phyloP scores from a whole-genome alignment of 257 asterid genomes.

The Solanum sejunctum region DNA sequence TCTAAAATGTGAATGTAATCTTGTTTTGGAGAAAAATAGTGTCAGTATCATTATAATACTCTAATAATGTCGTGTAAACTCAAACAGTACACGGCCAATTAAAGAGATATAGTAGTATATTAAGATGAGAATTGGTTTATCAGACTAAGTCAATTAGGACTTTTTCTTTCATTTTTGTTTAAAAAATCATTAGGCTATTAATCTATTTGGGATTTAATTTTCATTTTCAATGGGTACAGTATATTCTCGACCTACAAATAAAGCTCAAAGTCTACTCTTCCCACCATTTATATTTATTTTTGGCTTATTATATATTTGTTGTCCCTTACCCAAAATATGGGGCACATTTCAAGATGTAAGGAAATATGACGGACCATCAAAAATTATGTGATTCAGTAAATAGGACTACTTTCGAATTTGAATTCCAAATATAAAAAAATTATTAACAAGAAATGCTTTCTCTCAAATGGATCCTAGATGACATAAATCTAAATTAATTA shows the following conservation, averaged over 20 bases:
- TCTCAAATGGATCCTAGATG: rapidly evolving
- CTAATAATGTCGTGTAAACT: background rate
- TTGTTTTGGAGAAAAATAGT: background rate
- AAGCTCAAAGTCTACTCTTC: background rate
- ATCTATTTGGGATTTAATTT: background rate
- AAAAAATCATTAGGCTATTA: background rate
- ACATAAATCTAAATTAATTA: too few species aligned
- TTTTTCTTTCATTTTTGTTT: background rate
- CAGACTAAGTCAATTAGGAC: background rate
- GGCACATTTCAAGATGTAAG: background rate
- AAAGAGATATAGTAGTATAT: background rate
- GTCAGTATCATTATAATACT: background rate
- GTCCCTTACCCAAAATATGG: background rate
- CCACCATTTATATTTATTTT: background rate
- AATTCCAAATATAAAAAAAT: too few species aligned
- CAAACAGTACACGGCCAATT: background rate
- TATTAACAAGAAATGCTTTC: rapidly evolving
- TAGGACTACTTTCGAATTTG: rapidly evolving
- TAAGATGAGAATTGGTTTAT: background rate
- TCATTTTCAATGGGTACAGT: background rate
- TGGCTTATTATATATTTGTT: background rate
- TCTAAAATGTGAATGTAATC: background rate
- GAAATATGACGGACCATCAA: too few species aligned
- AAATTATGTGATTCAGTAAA: too few species aligned
- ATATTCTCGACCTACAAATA: background rate